Conservation (phyloP, 108 stramenopile genomes). For the Heterococcus sp. region DNA sequence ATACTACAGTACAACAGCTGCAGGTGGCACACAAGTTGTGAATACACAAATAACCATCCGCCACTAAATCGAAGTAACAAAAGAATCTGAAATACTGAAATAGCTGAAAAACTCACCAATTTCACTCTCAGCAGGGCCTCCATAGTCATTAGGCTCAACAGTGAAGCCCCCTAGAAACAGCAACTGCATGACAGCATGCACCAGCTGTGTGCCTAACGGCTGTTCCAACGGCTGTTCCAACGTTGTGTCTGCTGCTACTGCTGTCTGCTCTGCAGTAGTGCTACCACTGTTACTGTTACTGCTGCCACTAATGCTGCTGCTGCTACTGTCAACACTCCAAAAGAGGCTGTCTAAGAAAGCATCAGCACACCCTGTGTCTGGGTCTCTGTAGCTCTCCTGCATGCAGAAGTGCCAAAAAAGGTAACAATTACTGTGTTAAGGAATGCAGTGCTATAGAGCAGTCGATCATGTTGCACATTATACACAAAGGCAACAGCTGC, state of each 20-base stretch:
- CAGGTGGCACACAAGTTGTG: too few species aligned
- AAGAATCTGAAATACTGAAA: conserved; percentile 62
- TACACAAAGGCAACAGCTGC: too few species aligned
- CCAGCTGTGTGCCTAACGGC: conserved; percentile 78
- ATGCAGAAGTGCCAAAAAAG: too few species aligned
- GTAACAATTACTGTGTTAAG: too few species aligned
- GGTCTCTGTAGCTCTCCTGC: conserved; percentile 19
- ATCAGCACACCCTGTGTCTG: conserved; percentile 28
- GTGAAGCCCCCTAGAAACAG: conserved; percentile 87
- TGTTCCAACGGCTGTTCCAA: conserved; percentile 37
- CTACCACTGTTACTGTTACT: background rate
- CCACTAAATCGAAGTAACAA: conserved; percentile 61
- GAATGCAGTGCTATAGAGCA: too few species aligned
- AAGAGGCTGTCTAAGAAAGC: conserved; percentile 5
- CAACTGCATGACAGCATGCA: conserved; percentile 90
- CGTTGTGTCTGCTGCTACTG: background rate
- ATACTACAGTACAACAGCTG: too few species aligned
- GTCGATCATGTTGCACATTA: too few species aligned
- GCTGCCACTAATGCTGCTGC: background rate
- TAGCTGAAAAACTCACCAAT: conserved; percentile 15
- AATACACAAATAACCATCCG: conserved; percentile 57
- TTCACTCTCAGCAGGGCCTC: conserved; percentile 9
- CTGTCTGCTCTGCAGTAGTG: background rate
- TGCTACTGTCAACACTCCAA: conserved; percentile 1
- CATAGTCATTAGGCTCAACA: conserved; percentile 57